Base-by-base conservation (phyloP, 2,329 filamentous ascomycete species). In the Fonsecaea nubica region DNA sequence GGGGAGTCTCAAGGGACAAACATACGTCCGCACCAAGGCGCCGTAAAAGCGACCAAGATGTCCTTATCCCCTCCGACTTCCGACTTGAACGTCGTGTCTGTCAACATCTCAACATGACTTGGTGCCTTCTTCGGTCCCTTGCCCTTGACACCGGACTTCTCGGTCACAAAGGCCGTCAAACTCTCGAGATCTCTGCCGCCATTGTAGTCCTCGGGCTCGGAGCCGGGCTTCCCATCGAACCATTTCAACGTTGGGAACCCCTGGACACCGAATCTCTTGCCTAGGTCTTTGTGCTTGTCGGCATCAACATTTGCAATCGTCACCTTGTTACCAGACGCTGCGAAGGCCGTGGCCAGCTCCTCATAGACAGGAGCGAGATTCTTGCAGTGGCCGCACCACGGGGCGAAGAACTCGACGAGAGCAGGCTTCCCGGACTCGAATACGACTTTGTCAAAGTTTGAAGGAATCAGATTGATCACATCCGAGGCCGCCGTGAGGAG, bases 301-400 rank as follows among this genome's bases (percentile, higher is more conserved):
- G 94, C 95, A 77, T 99, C 93, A 73, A 99, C 93, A 82, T 98
- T 99, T 74, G 91, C 95, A 76, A 99, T 93, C 76, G 90, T 89
- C 63, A 99, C 87, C 76, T 90, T 89, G 77, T 89, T 84, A 82
- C 92, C 82, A 71, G 89, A 88, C 75, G 86, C 88, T 71, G 90
- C 88, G 79, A 93, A 96, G 50, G 84, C 82, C 58, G 84, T 79
- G 55, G 88, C 95, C 52, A 99, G 88, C 77, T 99, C 92, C 79
- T 99, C 95, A 80, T 96, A 99, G 66, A 96, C 84, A 58, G 95
- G 96, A 15, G 95, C 95, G 38, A 99, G 90, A 76, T 84, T 96
- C 87, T 98, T 98, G 92, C 95, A 99, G 86, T 99, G 95, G 36
- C 95, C 96, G 77, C 95, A 99, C 95, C 95, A 99, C 30, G 94